A percentile compares a stretch with the other conserved stretches of the same genome.
phyloP scores from a whole-genome alignment of 169 alveolate species.

The Neospora caninum region DNA sequence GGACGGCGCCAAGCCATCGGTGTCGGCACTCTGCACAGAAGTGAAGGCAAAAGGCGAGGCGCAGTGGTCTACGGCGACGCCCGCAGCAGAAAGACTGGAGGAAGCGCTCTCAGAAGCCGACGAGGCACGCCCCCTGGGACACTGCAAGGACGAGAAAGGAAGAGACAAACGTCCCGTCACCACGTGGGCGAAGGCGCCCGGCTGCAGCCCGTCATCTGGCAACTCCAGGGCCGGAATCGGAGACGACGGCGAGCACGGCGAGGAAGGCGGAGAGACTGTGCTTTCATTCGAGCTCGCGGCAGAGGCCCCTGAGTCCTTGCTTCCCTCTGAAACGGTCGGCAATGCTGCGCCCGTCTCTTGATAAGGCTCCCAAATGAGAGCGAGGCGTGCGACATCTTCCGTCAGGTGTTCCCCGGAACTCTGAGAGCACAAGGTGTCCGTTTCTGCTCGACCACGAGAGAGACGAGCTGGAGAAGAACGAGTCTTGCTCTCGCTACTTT shows the following conservation, averaged over 20 bases:
- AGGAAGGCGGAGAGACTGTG: neutral
- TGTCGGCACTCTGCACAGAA: neutral
- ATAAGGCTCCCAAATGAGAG: slow-evolving; percentile 22
- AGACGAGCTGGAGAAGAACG: neutral
- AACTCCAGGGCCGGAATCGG: neutral
- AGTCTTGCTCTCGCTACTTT: neutral
- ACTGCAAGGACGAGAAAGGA: neutral
- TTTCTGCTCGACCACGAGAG: neutral
- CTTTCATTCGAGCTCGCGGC: neutral
- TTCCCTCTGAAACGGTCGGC: neutral
- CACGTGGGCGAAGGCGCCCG: slow-evolving; percentile 23
- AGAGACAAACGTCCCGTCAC: slow-evolving; percentile 19
- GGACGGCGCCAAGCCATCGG: neutral
- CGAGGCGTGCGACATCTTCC: slow-evolving; percentile 20
- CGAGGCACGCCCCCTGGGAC: neutral
- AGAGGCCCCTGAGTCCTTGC: neutral
- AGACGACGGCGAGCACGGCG: neutral
- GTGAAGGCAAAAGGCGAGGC: slow-evolving; percentile 14
- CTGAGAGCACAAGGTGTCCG: neutral
- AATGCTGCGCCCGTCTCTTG: neutral
- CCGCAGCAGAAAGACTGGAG: neutral
- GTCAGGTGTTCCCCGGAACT: neutral
- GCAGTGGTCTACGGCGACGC: neutral
- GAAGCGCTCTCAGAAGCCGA: neutral
- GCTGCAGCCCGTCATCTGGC: slow-evolving; percentile 9